phyloP scores from a whole-genome alignment of 1,139 yeast genomes.

The Pichia sorboxylosa region DNA sequence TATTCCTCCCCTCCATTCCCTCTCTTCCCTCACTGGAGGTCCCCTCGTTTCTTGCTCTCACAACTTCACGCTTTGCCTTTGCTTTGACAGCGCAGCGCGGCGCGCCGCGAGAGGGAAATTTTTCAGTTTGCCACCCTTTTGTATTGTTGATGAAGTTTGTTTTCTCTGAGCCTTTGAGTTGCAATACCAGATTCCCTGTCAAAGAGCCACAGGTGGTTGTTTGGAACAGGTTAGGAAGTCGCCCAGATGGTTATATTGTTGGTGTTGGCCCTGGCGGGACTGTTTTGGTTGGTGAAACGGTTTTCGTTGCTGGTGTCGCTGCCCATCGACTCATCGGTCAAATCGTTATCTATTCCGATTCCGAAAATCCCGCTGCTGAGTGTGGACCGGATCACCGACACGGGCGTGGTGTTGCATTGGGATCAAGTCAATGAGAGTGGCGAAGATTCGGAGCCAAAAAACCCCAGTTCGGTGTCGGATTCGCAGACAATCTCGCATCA shows the following conservation, averaged over 20 bases:
- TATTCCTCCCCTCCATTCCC: not conserved
- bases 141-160: too few species aligned
- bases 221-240: too few species aligned
- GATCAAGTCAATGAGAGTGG: conserved; percentile 19
- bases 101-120: too few species aligned
- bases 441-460: conserved; percentile 1
- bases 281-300: conserved; percentile 37
- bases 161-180: too few species aligned
- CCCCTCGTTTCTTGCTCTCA: not conserved
- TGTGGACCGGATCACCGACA: conserved; percentile 40
- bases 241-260: conserved; percentile 15
- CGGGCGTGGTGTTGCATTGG: conserved; percentile 48
- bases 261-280: conserved; percentile 16
- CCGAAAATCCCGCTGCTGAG: conserved; percentile 49
- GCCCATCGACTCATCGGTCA: conserved; percentile 40
- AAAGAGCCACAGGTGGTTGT: too few species aligned
- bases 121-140: too few species aligned
- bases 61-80: too few species aligned
- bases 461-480: not conserved
- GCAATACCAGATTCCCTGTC: too few species aligned
- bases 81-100: too few species aligned
- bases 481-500: conserved; percentile 26
- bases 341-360: conserved; percentile 38
- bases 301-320: conserved; percentile 31
- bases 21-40: not conserved